Base-by-base conservation (phyloP, 805 yeast genomes). In the Metschnikowia aberdeeniae region DNA sequence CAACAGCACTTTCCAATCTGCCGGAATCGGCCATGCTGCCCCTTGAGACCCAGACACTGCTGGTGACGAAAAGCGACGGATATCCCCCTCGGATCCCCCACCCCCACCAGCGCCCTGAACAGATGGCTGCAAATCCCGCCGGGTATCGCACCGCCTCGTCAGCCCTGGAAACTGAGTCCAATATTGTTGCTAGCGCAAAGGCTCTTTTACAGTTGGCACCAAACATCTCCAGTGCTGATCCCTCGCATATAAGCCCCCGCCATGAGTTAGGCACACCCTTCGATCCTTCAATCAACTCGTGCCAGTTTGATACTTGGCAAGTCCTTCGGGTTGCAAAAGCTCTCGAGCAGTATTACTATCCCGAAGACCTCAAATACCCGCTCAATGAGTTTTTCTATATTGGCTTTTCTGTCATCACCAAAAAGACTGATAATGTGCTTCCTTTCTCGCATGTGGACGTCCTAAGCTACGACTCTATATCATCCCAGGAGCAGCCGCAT, bases 271-370 rank as follows among this genome's bases (percentile, higher is more conserved):
- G 97, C 35, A 78, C 70, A 12, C 97, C 98, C 54, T 82, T 85
- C 46, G 80, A 82, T 1, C 84, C 84, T 0, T 97, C 97, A 44
- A 66, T 72, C 28, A 64, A 81, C 58, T 93, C 86, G 67, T 92
- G 97, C 24, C 97, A 97, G 42, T 20, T 32, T 20, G 35, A 32
- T 11, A 11, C 17, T 13, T 32, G 22, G 11, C 65, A 62, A 43
- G 47, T 67, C 3, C 53, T 66, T 11, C 59, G 65, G 14, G 55
- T 66, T 11, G 51, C 63, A n/a, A 54, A 62, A 24, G 57, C 57
- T 29, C 49, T 68, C 12, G 60, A 63, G 34, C 38, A 40, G 51
- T 14, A 41, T 44, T 34, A 40, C 50, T 46, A 45, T 44, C 9
- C 39, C 2, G 44, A 40, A 10, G 50, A 44, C 39, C 13, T 28